Evolutionary conservation across 2,329 filamentous ascomycete genomes (phyloP), one percentile per base, ranked within the genome.

Genomic region (Fusarium coicis): DNA sequence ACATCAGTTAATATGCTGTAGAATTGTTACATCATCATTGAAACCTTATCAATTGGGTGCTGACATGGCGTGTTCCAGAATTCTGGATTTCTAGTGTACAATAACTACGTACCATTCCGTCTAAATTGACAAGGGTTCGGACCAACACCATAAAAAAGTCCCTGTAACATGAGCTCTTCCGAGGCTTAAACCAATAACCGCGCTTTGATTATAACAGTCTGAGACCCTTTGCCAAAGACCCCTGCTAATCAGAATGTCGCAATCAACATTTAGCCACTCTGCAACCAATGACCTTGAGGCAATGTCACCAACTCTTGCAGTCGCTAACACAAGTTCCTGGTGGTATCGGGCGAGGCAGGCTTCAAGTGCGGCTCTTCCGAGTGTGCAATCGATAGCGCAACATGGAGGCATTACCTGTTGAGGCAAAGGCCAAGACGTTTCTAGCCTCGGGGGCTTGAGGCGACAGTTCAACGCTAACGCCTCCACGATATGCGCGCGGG

Each of bases 181-280:
- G 42, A 64, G 14, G 28, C 21, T 32, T 21, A 52, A 50, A 18
- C 66, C 66, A 68, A 68, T 68, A 9, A 14, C 12, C 16, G 9
- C 15, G n/a, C 37, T 43, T 23, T 47, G 36, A 50, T 68, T 55
- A 63, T 50, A 39, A 16, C 21, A 34, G 44, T 50, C 36, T 15
- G 42, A 61, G 66, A 68, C 64, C 64, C 50, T 68, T 68, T 68
- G 64, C 28, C 37, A 59, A 23, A 28, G 37, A 39, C 50, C 65
- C 65, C 21, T 44, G 66, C 50, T 39, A 69, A 36, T 15, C 40
- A 49, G 28, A 49, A 70, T 70, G 66, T 53, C 66, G 66, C 66
- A 65, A 69, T 70, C 66, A 36, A 49, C 49, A 55, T 10, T 15
- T 19, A 8, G 19, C 36, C 37, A 66, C 23, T 16, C 12, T 10